A percentile compares a stretch with the other conserved stretches of the same genome.
Evolutionary conservation across 805 yeast genomes (phyloP).

Genomic region (Starmerella powellii): DNA sequence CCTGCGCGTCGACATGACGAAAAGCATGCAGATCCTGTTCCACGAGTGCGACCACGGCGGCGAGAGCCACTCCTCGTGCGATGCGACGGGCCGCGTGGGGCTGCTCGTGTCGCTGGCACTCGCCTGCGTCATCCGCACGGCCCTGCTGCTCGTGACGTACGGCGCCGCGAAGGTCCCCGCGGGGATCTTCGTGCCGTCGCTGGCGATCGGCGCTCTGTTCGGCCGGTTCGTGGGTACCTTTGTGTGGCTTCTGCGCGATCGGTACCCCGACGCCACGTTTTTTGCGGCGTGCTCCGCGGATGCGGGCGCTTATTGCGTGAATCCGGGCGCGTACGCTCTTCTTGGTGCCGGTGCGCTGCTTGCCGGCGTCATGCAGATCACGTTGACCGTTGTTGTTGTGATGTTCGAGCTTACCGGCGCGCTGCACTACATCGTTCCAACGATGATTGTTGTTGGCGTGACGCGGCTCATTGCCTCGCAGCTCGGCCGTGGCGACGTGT

Average conservation of each 20-base stretch:
- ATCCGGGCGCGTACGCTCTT: slow-evolving; percentile 91
- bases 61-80: slow-evolving; percentile 29
- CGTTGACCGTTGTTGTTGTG: slow-evolving; percentile 84
- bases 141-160: slow-evolving; percentile 69
- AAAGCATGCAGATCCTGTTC: slow-evolving; percentile 79
- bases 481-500: slow-evolving; percentile 37
- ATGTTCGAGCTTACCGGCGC: slow-evolving; percentile 98
- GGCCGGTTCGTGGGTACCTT: slow-evolving; percentile 75
- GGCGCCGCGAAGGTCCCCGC: slow-evolving; percentile 83
- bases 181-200: slow-evolving; percentile 91
- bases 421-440: slow-evolving; percentile 76
- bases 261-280: slow-evolving; percentile 30
- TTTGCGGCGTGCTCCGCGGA: slow-evolving; percentile 23
- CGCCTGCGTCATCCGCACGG: slow-evolving; percentile 63
- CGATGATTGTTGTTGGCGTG: slow-evolving; percentile 88
- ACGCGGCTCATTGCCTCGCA: slow-evolving; percentile 69
- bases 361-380: slow-evolving; percentile 86
- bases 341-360: slow-evolving; percentile 93
- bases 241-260: slow-evolving; percentile 41
- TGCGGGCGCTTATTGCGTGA: slow-evolving; percentile 41
- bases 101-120: slow-evolving; percentile 45
- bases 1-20: slow-evolving; percentile 83
- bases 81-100: slow-evolving; percentile 24
- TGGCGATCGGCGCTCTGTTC: slow-evolving; percentile 94
- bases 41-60: slow-evolving; percentile 57